phyloP scores from a whole-genome alignment of 352 stramenopile species.

The Phytophthora ramorum region DNA sequence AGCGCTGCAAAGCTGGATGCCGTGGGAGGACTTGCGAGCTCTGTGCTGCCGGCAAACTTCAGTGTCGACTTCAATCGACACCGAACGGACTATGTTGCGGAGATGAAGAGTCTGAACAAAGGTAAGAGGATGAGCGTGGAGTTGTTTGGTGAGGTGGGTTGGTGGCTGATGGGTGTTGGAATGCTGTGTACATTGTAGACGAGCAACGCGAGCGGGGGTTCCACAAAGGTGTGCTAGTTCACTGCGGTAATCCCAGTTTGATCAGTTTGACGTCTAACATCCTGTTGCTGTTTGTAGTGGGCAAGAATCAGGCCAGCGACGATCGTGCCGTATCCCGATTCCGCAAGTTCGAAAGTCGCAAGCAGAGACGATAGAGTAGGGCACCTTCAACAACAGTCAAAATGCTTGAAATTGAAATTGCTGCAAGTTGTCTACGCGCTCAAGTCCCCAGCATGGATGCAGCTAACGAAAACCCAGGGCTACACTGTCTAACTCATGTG shows the following conservation, averaged over 20 bases:
- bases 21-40: slow-evolving; percentile 48
- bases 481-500: background rate
- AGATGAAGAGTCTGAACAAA: slow-evolving; percentile 74
- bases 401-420: background rate
- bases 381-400: background rate
- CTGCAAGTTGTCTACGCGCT: too few relatives aligned
- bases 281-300: slow-evolving; percentile 37
- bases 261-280: background rate
- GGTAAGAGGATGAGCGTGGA: slow-evolving; percentile 32
- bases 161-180: slow-evolving; percentile 6
- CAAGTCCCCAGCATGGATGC: too few relatives aligned
- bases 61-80: slow-evolving; percentile 85
- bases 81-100: slow-evolving; percentile 62
- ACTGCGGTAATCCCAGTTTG: background rate
- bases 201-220: slow-evolving; percentile 78
- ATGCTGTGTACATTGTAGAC: slow-evolving; percentile 42
- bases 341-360: slow-evolving; percentile 76
- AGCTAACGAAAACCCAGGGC: background rate
- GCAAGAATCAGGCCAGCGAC: slow-evolving; percentile 71
- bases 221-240: slow-evolving; percentile 40
- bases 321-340: slow-evolving; percentile 71
- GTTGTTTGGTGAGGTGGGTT: background rate
- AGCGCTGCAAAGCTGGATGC: slow-evolving; percentile 19
- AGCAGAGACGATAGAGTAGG: slow-evolving; percentile 34
- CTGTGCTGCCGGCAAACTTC: slow-evolving; percentile 73